Evolutionary conservation across 371 early-diverging fungal species (phyloP).

Genomic region (Actinomortierella wolfii): DNA sequence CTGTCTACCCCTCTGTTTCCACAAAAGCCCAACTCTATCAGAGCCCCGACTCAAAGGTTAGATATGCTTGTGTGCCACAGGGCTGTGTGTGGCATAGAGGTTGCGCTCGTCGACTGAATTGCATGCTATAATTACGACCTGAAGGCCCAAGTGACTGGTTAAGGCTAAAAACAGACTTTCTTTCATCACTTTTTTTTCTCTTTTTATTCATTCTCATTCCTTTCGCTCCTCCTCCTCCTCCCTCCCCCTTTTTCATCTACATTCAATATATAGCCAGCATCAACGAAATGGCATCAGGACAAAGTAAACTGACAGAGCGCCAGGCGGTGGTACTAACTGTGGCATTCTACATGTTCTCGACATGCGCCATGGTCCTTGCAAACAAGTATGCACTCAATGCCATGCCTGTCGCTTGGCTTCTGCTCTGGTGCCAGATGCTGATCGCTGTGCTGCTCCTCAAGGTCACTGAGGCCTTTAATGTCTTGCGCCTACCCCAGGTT

Average conservation of each 20-base stretch:
- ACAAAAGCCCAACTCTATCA: too few relatives aligned
- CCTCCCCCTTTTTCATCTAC: background rate
- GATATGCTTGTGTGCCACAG: too few relatives aligned
- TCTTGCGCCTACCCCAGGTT: conserved; percentile 44
- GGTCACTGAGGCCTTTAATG: conserved; percentile 19
- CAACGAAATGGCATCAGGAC: conserved; percentile 9
- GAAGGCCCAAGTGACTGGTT: too few relatives aligned
- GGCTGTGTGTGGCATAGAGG: too few relatives aligned
- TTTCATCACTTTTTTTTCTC: background rate
- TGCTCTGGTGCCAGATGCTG: conserved; percentile 54
- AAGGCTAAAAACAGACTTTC: background rate
- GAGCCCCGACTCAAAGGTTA: too few relatives aligned
- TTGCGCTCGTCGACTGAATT: too few relatives aligned
- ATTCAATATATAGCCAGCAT: too few relatives aligned
- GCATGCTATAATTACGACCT: too few relatives aligned
- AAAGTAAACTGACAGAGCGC: conserved; percentile 11
- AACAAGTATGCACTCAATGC: conserved; percentile 54
- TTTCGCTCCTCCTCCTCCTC: background rate
- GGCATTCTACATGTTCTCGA: conserved; percentile 52
- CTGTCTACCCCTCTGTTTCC: too few relatives aligned
- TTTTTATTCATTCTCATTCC: background rate
- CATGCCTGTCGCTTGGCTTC: conserved; percentile 47
- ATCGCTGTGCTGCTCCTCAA: conserved; percentile 51
- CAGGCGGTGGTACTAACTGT: conserved; percentile 35
- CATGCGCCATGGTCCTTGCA: conserved; percentile 53